Conservation (phyloP, 495 filamentous ascomycete species). For the Penicillium goetzii region DNA sequence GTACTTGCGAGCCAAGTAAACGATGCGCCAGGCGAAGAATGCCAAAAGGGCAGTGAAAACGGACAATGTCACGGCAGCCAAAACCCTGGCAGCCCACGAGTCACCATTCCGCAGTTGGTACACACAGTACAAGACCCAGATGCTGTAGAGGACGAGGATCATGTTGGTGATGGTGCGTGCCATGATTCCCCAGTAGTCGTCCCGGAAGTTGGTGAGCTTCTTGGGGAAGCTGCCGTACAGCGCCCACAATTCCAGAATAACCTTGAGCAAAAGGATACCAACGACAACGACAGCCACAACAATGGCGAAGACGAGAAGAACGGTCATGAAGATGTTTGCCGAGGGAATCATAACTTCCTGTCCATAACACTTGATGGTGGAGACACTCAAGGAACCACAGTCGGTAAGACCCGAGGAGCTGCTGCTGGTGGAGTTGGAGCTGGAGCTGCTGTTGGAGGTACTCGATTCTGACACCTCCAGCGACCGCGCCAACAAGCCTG, state of each 20-base stretch:
- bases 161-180: conserved; percentile 86
- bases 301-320: conserved; percentile 85
- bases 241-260: conserved; percentile 90
- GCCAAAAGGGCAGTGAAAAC: conserved; percentile 77
- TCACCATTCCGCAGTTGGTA: conserved; percentile 94
- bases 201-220: conserved; percentile 79
- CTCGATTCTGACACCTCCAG: conserved; percentile 46
- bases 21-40: conserved; percentile 85
- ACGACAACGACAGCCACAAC: conserved; percentile 83
- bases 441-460: conserved; percentile 8
- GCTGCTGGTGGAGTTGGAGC: conserved; percentile 45
- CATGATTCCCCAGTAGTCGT: conserved; percentile 93
- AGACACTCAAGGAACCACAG: conserved; percentile 50
- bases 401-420: conserved; percentile 34
- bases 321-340: conserved; percentile 95
- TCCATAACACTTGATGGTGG: conserved; percentile 74
- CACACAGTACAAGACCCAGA: conserved; percentile 95
- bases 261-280: conserved; percentile 86
- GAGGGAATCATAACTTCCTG: conserved; percentile 81
- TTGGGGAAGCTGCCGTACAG: conserved; percentile 87
- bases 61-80: conserved; percentile 80
- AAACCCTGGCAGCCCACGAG: conserved; percentile 89
- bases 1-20: conserved; percentile 70
- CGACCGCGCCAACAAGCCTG: conserved; percentile 56
- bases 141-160: conserved; percentile 89